Evolutionary conservation across 139 green algal genomes (phyloP).

Genomic region (Chlorella sp.): DNA sequence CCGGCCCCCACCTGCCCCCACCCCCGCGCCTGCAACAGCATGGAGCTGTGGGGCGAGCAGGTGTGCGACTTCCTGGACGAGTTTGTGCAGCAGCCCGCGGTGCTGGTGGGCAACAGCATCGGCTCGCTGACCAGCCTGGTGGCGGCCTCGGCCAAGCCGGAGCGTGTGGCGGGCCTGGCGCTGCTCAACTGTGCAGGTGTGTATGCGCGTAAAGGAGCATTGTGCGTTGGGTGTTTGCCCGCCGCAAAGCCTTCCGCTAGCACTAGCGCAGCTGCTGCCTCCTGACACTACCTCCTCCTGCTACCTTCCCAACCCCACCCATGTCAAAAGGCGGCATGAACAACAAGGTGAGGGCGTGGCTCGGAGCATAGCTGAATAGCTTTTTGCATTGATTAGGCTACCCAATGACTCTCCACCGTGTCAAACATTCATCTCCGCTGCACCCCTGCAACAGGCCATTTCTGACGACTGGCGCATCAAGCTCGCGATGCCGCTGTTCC

Average conservation of each 20-base stretch:
- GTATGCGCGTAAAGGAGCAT: too few species aligned
- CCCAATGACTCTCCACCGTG: background rate
- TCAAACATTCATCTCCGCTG: background rate
- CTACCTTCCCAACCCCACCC: too few species aligned
- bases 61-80: constrained; percentile 43
- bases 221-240: too few species aligned
- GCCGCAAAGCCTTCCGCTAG: too few species aligned
- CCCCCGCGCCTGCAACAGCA: background rate
- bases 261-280: too few species aligned
- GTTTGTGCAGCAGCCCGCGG: constrained; percentile 27
- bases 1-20: too few species aligned
- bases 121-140: constrained; percentile 34
- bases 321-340: constrained; percentile 81
- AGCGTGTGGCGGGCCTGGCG: constrained; percentile 55
- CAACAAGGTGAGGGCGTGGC: constrained; percentile 77
- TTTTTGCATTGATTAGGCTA: too few species aligned
- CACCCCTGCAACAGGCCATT: background rate
- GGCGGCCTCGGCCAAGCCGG: constrained; percentile 11
- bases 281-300: too few species aligned
- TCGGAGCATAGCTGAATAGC: background rate
- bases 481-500: constrained; percentile 80
- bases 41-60: constrained; percentile 45
- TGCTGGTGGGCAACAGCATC: constrained; percentile 38
- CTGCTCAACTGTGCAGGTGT: constrained; percentile 80
- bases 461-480: constrained; percentile 86